phyloP scores from a whole-genome alignment of 306 rosid genomes.

The Fragaria iinumae region DNA sequence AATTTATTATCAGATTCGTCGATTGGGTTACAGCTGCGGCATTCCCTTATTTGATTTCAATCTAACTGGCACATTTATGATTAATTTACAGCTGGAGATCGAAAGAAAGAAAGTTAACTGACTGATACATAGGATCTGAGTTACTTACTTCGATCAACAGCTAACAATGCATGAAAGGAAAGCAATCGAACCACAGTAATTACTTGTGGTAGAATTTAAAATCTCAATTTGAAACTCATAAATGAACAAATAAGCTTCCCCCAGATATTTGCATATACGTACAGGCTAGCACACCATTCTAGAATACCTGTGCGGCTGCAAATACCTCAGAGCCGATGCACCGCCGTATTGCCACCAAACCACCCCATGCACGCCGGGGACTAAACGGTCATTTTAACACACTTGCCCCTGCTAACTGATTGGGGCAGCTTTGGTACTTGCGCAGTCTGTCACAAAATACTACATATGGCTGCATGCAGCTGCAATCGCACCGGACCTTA shows the following conservation, averaged over 20 bases:
- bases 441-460: background rate
- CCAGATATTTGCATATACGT: background rate
- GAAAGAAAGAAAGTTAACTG: too few species aligned
- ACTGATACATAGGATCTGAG: background rate
- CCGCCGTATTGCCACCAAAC: conserved; percentile 2
- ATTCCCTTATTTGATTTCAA: background rate
- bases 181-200: background rate
- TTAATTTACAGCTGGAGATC: background rate
- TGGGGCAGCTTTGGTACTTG: background rate
- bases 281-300: background rate
- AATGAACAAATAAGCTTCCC: background rate
- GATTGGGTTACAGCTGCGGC: background rate
- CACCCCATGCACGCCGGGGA: background rate
- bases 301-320: background rate
- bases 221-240: background rate
- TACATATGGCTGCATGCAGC: background rate
- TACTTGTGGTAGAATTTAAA: background rate
- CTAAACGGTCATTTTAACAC: background rate
- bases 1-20: background rate
- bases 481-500: background rate
- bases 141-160: background rate
- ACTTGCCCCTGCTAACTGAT: background rate
- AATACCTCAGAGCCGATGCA: background rate
- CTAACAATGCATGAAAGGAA: background rate
- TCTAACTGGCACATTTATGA: background rate